These are phyloP conservation scores for Pseudogymnoascus sp. DNA, from an alignment of 2,329 filamentous ascomycete species.

Conservation along the genomic window DNA sequence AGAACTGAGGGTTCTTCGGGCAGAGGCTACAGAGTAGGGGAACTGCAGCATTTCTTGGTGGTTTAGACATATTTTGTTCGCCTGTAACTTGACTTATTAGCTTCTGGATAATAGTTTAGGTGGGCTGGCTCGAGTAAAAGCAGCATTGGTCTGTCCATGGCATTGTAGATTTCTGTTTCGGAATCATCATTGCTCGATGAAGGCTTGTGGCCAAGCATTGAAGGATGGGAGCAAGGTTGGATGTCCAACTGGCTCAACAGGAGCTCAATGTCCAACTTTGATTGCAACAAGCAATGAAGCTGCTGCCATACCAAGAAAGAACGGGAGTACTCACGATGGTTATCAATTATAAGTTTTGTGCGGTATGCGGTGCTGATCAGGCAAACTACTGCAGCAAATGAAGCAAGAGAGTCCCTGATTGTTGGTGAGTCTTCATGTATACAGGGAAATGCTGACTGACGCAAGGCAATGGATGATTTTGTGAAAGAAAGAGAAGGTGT, in stretches of 20 bases:
- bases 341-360: not conserved
- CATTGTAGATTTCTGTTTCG: not conserved
- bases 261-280: not conserved
- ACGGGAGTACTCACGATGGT: not conserved
- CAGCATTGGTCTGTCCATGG: not conserved
- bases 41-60: constrained; percentile 33
- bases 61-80: constrained; percentile 12
- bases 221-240: not conserved
- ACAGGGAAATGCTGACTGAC: not conserved
- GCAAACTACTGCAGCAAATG: constrained; percentile 2
- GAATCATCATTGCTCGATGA: not conserved
- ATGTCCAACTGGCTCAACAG: not conserved
- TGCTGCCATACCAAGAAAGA: not conserved
- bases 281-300: not conserved
- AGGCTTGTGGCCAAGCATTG: not conserved
- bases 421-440: constrained; percentile 2
- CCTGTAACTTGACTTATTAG: not conserved
- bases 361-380: not conserved
- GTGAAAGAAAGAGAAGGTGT: constrained; percentile 7
- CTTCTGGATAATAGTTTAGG: not conserved
- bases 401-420: not conserved
- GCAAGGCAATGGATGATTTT: constrained; percentile 5
- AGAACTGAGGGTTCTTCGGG: constrained; percentile 71
- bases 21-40: constrained; percentile 78
- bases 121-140: not conserved